phyloP scores from a whole-genome alignment of 2,329 filamentous ascomycete species.

The Onygena corvina region DNA sequence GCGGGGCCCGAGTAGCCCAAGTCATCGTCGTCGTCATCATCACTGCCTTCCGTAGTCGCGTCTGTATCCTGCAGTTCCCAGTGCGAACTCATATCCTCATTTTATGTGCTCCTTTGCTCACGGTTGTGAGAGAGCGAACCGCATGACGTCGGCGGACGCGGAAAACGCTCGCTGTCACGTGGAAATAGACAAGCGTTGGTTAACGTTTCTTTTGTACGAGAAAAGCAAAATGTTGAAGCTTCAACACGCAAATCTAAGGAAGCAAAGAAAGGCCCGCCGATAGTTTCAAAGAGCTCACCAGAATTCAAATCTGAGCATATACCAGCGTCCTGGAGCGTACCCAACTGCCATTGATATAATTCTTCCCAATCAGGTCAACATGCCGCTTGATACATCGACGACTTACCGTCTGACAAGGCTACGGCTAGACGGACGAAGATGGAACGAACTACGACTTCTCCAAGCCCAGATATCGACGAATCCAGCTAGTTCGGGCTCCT shows the following conservation, averaged over 20 bases:
- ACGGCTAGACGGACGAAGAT: constrained; percentile 72
- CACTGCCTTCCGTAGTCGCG: constrained; percentile 20
- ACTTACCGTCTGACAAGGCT: constrained; percentile 79
- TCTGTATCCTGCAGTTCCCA: constrained; percentile 21
- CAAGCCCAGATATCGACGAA: constrained; percentile 86
- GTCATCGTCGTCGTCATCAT: constrained; percentile 36
- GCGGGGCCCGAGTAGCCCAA: constrained; percentile 26
- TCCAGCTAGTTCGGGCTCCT: constrained; percentile 80
- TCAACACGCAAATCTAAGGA: neutral
- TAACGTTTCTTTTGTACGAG: neutral
- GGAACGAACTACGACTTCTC: constrained; percentile 89
- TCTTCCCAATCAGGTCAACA: constrained; percentile 30
- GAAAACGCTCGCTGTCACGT: constrained; percentile 1
- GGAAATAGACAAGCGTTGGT: neutral
- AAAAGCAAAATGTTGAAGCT: constrained; percentile 6
- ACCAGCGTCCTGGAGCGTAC: neutral
- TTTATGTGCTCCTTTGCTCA: neutral
- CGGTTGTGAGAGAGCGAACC: neutral
- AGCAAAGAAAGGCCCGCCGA: neutral
- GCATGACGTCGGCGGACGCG: neutral
- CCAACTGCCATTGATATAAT: neutral
- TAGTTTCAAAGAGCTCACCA: neutral
- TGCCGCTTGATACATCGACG: constrained; percentile 91
- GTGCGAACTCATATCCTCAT: constrained; percentile 7
- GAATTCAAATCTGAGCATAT: neutral